These are phyloP conservation scores for Salix purpurea DNA, from an alignment of 345 rosid genomes.

Conservation along the genomic window DNA sequence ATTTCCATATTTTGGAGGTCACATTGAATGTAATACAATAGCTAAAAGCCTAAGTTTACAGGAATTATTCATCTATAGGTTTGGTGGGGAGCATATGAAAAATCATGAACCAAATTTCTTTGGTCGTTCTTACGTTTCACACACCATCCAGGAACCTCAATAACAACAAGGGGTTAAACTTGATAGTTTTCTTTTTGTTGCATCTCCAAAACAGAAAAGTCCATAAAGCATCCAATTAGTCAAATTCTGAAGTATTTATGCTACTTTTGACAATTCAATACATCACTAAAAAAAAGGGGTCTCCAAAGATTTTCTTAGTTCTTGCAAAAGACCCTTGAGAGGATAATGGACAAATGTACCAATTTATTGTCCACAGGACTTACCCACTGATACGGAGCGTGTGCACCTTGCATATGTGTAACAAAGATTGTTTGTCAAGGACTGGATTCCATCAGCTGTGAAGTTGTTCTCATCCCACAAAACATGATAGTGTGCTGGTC, in stretches of 20 bases:
- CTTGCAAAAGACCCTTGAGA: background rate
- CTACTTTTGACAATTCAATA: background rate
- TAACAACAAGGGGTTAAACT: background rate
- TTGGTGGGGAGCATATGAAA: background rate
- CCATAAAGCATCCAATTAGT: background rate
- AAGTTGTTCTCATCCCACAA: constrained; percentile 99
- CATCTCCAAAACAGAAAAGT: background rate
- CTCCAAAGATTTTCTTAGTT: background rate
- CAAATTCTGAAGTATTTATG: background rate
- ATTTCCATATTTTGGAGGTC: background rate
- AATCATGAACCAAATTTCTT: background rate
- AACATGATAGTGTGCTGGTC: constrained; percentile 99
- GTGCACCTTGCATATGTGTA: constrained; percentile 98
- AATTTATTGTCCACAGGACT: constrained; percentile 8
- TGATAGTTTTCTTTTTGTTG: background rate
- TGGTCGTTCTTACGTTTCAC: background rate
- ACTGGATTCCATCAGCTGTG: constrained; percentile 94
- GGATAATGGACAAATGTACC: background rate
- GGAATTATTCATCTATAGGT: background rate
- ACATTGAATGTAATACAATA: background rate
- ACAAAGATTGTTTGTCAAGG: constrained; percentile 91
- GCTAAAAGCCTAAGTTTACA: background rate
- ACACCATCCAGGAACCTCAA: background rate
- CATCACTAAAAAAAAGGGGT: background rate
- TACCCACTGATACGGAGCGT: constrained; percentile 89